phyloP scores from a whole-genome alignment of 1,284 basidiomycete species.

The Ganoderma resinaceum region DNA sequence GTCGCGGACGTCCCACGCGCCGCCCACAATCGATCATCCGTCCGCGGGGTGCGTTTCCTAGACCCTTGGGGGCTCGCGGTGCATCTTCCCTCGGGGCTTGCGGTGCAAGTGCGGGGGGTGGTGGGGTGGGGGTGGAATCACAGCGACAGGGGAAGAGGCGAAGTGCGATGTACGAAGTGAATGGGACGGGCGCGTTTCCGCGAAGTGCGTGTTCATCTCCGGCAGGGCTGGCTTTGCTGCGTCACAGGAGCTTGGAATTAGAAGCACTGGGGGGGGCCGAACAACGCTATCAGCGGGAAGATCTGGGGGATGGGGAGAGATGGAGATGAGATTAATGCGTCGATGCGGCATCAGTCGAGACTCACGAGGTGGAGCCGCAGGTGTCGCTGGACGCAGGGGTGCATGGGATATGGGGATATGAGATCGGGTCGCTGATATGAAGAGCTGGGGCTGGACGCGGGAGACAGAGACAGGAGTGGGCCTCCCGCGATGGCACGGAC shows the following conservation, averaged over 20 bases:
- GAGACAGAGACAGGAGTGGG: background rate
- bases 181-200: background rate
- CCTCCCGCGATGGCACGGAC: background rate
- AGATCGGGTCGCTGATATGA: background rate
- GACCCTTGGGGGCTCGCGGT: background rate
- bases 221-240: background rate
- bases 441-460: background rate
- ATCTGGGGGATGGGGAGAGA: background rate
- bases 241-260: background rate
- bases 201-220: background rate
- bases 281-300: too few relatives aligned
- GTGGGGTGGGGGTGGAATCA: too few relatives aligned
- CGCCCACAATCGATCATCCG: background rate
- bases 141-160: too few relatives aligned
- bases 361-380: background rate
- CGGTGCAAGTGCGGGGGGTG: too few relatives aligned
- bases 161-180: too few relatives aligned
- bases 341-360: too few relatives aligned
- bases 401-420: background rate
- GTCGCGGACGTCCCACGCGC: background rate
- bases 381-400: background rate
- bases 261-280: conserved; percentile 9
- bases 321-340: background rate
- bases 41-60: too few relatives aligned
- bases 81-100: background rate